Conservation (phyloP, 2,329 filamentous ascomycete species). For the Trichoderma polysporum region DNA sequence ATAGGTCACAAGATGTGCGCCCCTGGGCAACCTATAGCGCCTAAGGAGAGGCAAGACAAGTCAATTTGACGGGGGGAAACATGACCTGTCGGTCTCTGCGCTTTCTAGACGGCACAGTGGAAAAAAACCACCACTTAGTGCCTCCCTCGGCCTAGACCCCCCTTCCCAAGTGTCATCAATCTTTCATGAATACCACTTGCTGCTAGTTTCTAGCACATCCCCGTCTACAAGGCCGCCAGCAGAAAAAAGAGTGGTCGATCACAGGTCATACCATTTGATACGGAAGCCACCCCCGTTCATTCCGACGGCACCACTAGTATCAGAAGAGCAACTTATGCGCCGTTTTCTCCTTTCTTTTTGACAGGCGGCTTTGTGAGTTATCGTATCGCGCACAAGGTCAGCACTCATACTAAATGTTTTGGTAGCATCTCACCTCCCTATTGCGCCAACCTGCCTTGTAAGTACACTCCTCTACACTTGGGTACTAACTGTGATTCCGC, state of each 20-base stretch:
- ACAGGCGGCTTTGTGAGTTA: neutral
- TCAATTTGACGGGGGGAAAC: conserved; percentile 1
- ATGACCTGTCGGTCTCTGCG: neutral
- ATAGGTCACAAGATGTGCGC: conserved; percentile 8
- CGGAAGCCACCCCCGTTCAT: neutral
- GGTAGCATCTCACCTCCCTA: conserved; percentile 1
- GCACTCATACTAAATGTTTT: neutral
- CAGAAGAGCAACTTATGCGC: conserved; percentile 8
- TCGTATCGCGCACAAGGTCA: neutral
- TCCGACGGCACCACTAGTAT: conserved; percentile 6
- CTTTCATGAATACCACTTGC: neutral
- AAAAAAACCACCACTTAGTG: neutral
- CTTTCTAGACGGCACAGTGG: neutral
- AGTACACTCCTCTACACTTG: neutral
- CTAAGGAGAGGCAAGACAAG: neutral
- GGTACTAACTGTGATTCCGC: neutral
- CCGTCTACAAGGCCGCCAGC: neutral
- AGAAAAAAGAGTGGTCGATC: neutral
- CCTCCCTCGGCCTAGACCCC: neutral
- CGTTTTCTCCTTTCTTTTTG: neutral
- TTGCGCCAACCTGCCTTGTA: neutral
- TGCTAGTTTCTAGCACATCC: neutral
- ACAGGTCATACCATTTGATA: neutral
- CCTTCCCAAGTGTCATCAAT: neutral
- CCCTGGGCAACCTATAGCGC: neutral